Percentiles rank a stretch among this genome's conserved stretches.
phyloP scores from a whole-genome alignment of 148 eudicot genomes.

The Camellia japonica region DNA sequence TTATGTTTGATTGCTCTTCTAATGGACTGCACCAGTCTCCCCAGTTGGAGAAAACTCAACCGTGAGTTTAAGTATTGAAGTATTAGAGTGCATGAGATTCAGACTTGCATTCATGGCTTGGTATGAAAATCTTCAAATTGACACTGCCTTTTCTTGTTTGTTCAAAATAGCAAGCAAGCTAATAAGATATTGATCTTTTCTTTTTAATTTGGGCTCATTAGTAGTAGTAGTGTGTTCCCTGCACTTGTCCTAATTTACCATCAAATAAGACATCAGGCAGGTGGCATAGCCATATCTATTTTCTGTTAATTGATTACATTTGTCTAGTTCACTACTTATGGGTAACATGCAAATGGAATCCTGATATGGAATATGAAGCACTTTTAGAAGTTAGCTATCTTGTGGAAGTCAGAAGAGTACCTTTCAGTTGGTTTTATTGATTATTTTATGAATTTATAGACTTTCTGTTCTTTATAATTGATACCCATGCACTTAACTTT shows the following conservation, averaged over 20 bases:
- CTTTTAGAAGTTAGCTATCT: too few species aligned
- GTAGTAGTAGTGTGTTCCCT: background rate
- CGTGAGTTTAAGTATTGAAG: background rate
- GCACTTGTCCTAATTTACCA: background rate
- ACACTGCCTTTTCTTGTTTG: background rate
- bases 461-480: background rate
- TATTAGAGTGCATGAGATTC: background rate
- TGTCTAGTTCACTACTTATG: too few species aligned
- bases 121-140: background rate
- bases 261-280: background rate
- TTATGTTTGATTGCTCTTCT: too few species aligned
- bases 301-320: too few species aligned
- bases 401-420: too few species aligned
- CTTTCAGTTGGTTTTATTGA: too few species aligned
- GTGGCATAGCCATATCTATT: background rate
- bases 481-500: background rate
- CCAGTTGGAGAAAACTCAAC: background rate
- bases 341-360: too few species aligned
- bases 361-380: too few species aligned
- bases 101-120: background rate
- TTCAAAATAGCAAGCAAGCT: background rate
- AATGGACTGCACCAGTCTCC: too few species aligned
- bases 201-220: background rate
- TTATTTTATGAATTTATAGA: background rate
- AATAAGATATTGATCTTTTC: background rate